A percentile compares a stretch with the other conserved stretches of the same genome.
Conservation (phyloP, 2,329 filamentous ascomycete genomes). For the Calonectria leucothoes region DNA sequence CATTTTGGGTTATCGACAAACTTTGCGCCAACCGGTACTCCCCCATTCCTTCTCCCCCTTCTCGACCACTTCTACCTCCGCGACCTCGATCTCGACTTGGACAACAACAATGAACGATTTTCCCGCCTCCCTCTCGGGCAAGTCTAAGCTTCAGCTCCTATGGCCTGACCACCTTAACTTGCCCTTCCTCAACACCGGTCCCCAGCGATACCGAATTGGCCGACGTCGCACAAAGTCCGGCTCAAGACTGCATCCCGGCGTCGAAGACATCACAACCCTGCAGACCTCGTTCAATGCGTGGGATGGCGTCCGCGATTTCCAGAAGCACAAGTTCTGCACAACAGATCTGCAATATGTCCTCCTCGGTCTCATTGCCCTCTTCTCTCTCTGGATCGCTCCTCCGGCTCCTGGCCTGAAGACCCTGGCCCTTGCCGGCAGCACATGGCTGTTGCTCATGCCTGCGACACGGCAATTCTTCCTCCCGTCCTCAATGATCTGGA, state of each 20-base stretch:
- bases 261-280: slow-evolving; percentile 76
- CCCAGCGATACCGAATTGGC: slow-evolving; percentile 52
- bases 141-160: slow-evolving; percentile 54
- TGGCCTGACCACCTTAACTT: slow-evolving; percentile 56
- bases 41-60: slow-evolving; percentile 5
- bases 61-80: slow-evolving; percentile 6
- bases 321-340: slow-evolving; percentile 81
- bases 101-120: slow-evolving; percentile 53
- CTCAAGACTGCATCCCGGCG: slow-evolving; percentile 48
- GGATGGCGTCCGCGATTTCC: slow-evolving; percentile 81
- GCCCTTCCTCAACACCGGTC: slow-evolving; percentile 56
- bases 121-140: slow-evolving; percentile 50
- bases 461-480: slow-evolving; percentile 92
- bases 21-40: slow-evolving; percentile 29
- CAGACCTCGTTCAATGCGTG: slow-evolving; percentile 85
- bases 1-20: slow-evolving; percentile 40
- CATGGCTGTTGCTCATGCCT: slow-evolving; percentile 81
- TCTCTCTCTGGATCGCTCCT: slow-evolving; percentile 86
- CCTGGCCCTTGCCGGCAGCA: slow-evolving; percentile 73
- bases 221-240: slow-evolving; percentile 54
- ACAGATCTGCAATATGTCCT: slow-evolving; percentile 89
- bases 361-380: slow-evolving; percentile 79
- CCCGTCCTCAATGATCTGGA: slow-evolving; percentile 85
- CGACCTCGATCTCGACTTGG: slow-evolving; percentile 21
- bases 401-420: slow-evolving; percentile 84